Percentiles rank a stretch among this genome's conserved stretches.
Evolutionary conservation across 1,284 basidiomycete species (phyloP).

Genomic region (Sporisorium scitamineum): DNA sequence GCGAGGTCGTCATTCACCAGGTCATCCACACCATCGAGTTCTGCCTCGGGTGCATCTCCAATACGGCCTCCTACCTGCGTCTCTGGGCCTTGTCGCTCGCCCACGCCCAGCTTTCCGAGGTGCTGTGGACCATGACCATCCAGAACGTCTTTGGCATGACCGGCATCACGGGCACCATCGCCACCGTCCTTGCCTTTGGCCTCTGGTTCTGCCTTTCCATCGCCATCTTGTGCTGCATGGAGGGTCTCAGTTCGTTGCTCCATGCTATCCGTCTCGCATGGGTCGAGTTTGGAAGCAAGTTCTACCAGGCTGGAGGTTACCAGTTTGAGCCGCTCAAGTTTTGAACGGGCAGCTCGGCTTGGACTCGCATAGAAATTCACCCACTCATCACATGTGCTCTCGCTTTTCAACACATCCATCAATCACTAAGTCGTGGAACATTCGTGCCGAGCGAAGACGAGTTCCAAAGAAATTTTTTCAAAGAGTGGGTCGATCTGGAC

Average conservation of each 20-base stretch:
- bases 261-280: constrained; percentile 97
- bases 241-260: constrained; percentile 82
- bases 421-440: constrained; percentile 9
- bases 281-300: constrained; percentile 98
- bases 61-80: constrained; percentile 98
- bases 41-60: constrained; percentile 97
- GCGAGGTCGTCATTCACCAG: constrained; percentile 95
- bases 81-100: constrained; percentile 98
- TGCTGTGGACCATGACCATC: constrained; percentile 72
- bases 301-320: constrained; percentile 90
- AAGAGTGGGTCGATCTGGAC: background rate
- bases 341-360: constrained; percentile 8
- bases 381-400: background rate
- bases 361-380: background rate
- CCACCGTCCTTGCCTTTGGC: constrained; percentile 76
- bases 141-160: constrained; percentile 67
- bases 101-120: constrained; percentile 96
- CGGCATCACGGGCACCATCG: constrained; percentile 73
- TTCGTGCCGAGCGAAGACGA: background rate
- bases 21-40: constrained; percentile 84
- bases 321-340: constrained; percentile 65
- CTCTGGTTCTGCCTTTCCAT: constrained; percentile 88
- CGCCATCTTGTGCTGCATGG: constrained; percentile 81
- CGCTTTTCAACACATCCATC: background rate
- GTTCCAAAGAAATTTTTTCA: background rate